These are phyloP conservation scores for Lanmaoa pseudosensibilis DNA, from an alignment of 768 basidiomycete species.

Conservation along the genomic window DNA sequence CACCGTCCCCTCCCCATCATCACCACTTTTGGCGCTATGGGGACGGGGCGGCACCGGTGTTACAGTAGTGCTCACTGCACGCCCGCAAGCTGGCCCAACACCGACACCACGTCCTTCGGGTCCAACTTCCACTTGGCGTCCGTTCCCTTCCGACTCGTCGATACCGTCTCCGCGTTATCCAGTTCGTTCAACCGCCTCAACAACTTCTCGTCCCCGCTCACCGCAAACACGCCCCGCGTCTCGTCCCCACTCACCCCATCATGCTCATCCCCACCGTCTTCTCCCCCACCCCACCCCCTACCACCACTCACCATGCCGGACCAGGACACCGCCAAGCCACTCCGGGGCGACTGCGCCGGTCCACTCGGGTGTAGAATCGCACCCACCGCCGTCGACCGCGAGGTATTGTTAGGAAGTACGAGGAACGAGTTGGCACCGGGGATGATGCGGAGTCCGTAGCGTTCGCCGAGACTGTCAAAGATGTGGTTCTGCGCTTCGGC, in stretches of 20 bases:
- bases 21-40: no score
- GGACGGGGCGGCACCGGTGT: not conserved
- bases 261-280: constrained; percentile 9
- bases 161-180: constrained; percentile 69
- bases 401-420: constrained; percentile 79
- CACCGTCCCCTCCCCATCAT: no score
- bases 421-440: constrained; percentile 80
- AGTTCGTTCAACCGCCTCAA: constrained; percentile 74
- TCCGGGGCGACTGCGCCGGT: constrained; percentile 38
- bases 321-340: constrained; percentile 35
- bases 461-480: constrained; percentile 83
- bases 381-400: constrained; percentile 79
- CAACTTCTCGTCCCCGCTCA: constrained; percentile 78
- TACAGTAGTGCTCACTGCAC: not conserved
- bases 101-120: constrained; percentile 35
- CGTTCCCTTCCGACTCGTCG: constrained; percentile 70
- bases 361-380: constrained; percentile 72
- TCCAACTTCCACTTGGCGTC: constrained; percentile 71
- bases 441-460: constrained; percentile 80
- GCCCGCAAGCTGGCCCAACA: constrained; percentile 28
- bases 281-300: not conserved
- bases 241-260: constrained; percentile 39
- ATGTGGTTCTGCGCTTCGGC: constrained; percentile 93
- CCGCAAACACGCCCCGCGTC: constrained; percentile 58
- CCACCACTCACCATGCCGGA: constrained; percentile 32